Evolutionary conservation across 306 rosid genomes (phyloP).

Genomic region (Lithocarpus polystachyus): DNA sequence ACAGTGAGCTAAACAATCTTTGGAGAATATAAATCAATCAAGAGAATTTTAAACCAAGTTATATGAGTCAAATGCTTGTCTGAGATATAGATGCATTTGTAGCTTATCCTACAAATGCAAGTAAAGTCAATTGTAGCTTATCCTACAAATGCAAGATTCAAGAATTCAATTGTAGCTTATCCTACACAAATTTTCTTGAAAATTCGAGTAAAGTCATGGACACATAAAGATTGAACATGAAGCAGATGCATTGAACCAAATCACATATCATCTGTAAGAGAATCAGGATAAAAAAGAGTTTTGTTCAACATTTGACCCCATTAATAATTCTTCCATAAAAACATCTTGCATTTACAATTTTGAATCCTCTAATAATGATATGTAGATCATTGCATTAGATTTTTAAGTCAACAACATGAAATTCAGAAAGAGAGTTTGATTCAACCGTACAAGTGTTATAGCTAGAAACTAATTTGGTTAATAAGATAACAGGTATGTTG

Average conservation of each 20-base stretch:
- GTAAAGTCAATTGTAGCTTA: background rate
- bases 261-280: background rate
- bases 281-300: background rate
- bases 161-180: background rate
- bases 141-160: background rate
- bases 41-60: background rate
- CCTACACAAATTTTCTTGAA: background rate
- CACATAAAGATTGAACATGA: background rate
- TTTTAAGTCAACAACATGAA: background rate
- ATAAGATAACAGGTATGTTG: background rate
- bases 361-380: background rate
- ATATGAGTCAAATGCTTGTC: background rate
- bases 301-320: background rate
- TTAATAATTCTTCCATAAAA: background rate
- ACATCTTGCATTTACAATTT: background rate
- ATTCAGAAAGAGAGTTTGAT: background rate
- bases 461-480: background rate
- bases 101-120: no score
- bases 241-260: background rate
- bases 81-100: background rate
- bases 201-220: background rate
- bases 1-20: background rate
- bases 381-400: background rate
- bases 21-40: background rate
- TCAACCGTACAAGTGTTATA: background rate